Evolutionary conservation across 495 filamentous ascomycete genomes (phyloP).

Genomic region (Polyplosphaeria fusca): DNA sequence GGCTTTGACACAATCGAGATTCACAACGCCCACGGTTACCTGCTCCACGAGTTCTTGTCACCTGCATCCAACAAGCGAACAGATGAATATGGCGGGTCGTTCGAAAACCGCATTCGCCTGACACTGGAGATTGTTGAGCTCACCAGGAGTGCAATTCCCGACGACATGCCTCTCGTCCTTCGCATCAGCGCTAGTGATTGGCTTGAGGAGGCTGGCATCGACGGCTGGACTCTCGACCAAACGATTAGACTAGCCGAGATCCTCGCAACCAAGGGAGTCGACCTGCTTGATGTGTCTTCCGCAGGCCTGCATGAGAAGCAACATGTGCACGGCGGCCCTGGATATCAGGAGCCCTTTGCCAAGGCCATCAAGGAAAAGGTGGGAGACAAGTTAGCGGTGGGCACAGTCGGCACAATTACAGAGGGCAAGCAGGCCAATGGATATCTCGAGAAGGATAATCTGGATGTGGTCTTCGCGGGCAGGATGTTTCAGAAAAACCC

Average conservation of each 20-base stretch:
- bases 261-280: conserved; percentile 63
- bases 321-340: conserved; percentile 50
- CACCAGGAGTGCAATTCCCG: conserved; percentile 55
- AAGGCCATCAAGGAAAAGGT: conserved; percentile 52
- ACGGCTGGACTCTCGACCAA: conserved; percentile 63
- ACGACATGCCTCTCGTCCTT: conserved; percentile 61
- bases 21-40: conserved; percentile 44
- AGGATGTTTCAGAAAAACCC: conserved; percentile 69
- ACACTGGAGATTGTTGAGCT: conserved; percentile 53
- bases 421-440: conserved; percentile 45
- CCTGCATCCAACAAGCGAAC: conserved; percentile 44
- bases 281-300: conserved; percentile 72
- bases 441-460: conserved; percentile 48
- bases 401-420: conserved; percentile 72
- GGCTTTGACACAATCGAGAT: conserved; percentile 64
- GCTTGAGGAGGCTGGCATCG: conserved; percentile 56
- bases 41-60: conserved; percentile 40
- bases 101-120: conserved; percentile 55
- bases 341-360: conserved; percentile 65
- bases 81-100: conserved; percentile 46
- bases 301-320: conserved; percentile 63
- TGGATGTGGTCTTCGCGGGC: conserved; percentile 62
- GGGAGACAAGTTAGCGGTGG: conserved; percentile 57
- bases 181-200: conserved; percentile 72
- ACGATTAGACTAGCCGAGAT: conserved; percentile 61